Base-by-base conservation (phyloP, 768 basidiomycete genomes). In the Psilocybe azurescens region DNA sequence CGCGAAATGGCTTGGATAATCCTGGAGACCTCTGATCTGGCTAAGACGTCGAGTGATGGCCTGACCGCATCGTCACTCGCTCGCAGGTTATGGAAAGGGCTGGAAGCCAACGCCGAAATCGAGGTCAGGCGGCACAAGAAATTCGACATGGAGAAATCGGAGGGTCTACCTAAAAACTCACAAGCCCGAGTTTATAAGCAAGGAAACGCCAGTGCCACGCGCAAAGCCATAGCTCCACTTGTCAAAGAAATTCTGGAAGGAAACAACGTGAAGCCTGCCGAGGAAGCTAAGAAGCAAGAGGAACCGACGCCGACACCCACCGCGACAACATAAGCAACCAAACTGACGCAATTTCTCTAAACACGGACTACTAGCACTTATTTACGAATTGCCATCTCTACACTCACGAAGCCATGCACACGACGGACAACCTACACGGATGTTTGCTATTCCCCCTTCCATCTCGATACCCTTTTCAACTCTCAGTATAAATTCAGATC, bases 1-100 rank as follows among this genome's bases (percentile, higher is more conserved):
- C 78, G 93, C 48, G 89, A 94, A 77, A 77, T 87, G 74, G 74
- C 89, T 58, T 86, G 90, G 83, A 75, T 93, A 38, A 77, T 92
- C 2, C 79, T 85, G 5, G 74, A 78, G 18, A 80, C 72, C 5
- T 59, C 69, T 9, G 61, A 63, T 13, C 46, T 69, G 41, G 62
- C 54, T 24, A 56, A 62, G 11, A 64, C 59, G 3, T 60, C 68
- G 20, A 61, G 59, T 30, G 56, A 61, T 16, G 52, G 63, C 9
- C 62, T 75, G 33, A 76, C 81, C 49, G 61, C 79, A 7, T 74
- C 80, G 3, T 74, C 66, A 32, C 74, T 92, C 6, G 78, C 83
- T n/a, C 60, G 73, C 50, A 74, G 76, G 53, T 65, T 93, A 47
- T 89, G 84, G 73, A 70, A 75, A 13, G 89, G 88, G 1, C 72